Percentiles rank a stretch among this genome's conserved stretches.
phyloP scores from a whole-genome alignment of 192 early-diverging fungal species.

The Thamnidium elegans region DNA sequence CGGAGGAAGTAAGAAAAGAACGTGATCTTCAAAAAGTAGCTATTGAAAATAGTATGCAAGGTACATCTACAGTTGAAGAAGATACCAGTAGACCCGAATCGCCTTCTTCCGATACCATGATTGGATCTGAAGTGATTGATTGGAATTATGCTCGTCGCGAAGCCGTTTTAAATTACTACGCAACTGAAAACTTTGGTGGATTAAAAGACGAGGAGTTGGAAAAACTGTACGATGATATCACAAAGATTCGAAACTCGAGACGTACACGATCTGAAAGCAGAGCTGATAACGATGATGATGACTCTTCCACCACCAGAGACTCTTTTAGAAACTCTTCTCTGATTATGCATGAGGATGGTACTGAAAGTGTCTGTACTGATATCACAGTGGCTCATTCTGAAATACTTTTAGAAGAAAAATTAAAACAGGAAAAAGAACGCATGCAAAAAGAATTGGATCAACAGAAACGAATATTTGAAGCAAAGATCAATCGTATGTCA shows the following conservation, averaged over 20 bases:
- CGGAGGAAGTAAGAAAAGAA: constrained; percentile 71
- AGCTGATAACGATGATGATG: constrained; percentile 30
- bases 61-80: constrained; percentile 23
- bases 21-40: constrained; percentile 40
- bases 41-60: constrained; percentile 12
- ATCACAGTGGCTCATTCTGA: constrained; percentile 29
- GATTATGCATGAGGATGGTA: constrained; percentile 34
- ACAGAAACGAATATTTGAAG: constrained; percentile 55
- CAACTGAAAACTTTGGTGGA: constrained; percentile 44
- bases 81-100: constrained; percentile 28
- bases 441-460: constrained; percentile 49
- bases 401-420: constrained; percentile 38
- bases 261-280: constrained; percentile 52
- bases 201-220: constrained; percentile 57
- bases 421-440: constrained; percentile 48
- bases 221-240: constrained; percentile 55
- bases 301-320: constrained; percentile 19
- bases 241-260: constrained; percentile 49
- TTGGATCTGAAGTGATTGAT: constrained; percentile 57
- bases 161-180: constrained; percentile 53
- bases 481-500: constrained; percentile 46
- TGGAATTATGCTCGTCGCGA: constrained; percentile 79
- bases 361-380: constrained; percentile 38
- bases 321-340: constrained; percentile 25
- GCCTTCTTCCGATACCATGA: constrained; percentile 32